phyloP scores from a whole-genome alignment of 108 stramenopile genomes.

The Skeletonema potamos region DNA sequence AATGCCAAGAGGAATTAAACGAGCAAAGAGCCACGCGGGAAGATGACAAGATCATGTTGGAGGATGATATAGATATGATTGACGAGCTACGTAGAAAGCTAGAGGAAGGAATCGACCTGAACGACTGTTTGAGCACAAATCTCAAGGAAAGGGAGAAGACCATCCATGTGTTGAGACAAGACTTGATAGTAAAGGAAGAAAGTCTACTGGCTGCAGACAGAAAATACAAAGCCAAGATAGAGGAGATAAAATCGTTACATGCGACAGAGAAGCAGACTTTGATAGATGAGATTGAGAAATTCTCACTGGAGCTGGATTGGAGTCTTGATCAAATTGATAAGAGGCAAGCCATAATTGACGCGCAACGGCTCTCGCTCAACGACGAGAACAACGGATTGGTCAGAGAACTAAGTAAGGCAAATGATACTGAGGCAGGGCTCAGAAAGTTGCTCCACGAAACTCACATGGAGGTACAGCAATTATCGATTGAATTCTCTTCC shows the following conservation, averaged over 20 bases:
- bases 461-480: slow-evolving; percentile 3
- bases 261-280: not conserved
- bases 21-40: not conserved
- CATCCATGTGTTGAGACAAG: not conserved
- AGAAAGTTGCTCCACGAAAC: slow-evolving; percentile 2
- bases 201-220: not conserved
- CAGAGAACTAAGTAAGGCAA: not conserved
- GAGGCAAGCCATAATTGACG: not conserved
- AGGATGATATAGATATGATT: not conserved
- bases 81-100: slow-evolving; percentile 10
- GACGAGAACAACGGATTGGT: not conserved
- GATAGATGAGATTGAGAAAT: not conserved
- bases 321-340: not conserved
- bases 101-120: slow-evolving; percentile 3
- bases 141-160: not conserved
- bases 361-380: not conserved
- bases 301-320: not conserved
- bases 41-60: not conserved
- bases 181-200: not conserved
- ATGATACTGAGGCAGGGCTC: not conserved
- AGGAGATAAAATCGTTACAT: not conserved
- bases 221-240: not conserved
- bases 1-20: slow-evolving; percentile 1
- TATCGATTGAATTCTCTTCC: slow-evolving; percentile 6
- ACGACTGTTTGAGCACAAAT: slow-evolving; percentile 6